Conservation (phyloP, 2,329 filamentous ascomycete species). For the Calonectria henricotiae region DNA sequence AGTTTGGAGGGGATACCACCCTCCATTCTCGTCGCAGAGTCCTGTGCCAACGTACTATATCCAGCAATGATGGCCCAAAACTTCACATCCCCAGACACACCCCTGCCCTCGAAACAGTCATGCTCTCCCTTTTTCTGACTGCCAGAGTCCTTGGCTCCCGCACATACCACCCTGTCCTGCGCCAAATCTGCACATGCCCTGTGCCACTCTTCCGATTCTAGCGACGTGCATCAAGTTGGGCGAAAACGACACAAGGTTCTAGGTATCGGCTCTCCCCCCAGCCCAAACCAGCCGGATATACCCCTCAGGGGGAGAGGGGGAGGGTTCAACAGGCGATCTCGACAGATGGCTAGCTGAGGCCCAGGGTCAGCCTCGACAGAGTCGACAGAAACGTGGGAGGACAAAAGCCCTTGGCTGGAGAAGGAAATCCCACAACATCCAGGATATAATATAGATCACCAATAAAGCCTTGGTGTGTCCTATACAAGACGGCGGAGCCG, state of each 20-base stretch:
- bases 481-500: background rate
- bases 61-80: slow-evolving; percentile 10
- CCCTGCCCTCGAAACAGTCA: slow-evolving; percentile 30
- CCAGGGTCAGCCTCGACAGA: background rate
- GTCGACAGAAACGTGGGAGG: background rate
- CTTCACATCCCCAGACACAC: slow-evolving; percentile 7
- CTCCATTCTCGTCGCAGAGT: slow-evolving; percentile 18
- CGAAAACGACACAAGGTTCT: slow-evolving; percentile 33
- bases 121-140: slow-evolving; percentile 24
- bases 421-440: background rate
- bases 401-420: background rate
- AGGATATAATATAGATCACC: background rate
- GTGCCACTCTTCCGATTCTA: slow-evolving; percentile 48
- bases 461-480: background rate
- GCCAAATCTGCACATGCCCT: slow-evolving; percentile 46
- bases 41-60: slow-evolving; percentile 14
- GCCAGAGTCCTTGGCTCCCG: slow-evolving; percentile 34
- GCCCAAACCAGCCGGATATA: slow-evolving; percentile 29
- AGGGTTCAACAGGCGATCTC: background rate
- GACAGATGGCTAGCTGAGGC: slow-evolving; percentile 11
- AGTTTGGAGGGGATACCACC: background rate
- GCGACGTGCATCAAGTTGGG: slow-evolving; percentile 51
- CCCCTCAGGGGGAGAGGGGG: background rate
- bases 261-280: slow-evolving; percentile 27
- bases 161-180: slow-evolving; percentile 37